Evolutionary conservation across 169 alveolate genomes (phyloP), one percentile per base, ranked within the genome.

Genomic region (Theileria annulata): DNA sequence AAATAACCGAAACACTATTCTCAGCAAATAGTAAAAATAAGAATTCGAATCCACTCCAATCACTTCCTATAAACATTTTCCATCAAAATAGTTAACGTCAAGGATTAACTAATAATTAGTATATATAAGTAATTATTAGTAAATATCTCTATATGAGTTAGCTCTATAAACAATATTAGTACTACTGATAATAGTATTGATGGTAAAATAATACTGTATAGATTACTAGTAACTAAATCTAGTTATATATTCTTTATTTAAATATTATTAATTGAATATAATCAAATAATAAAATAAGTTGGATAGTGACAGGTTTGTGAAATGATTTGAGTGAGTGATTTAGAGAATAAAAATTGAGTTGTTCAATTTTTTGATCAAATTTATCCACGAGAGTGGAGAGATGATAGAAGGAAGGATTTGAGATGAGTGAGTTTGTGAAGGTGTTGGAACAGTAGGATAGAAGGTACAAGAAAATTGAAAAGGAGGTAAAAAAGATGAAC

Each of bases 401-500:
- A 12, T 63, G 56, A 30, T 30, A 63, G 71, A 63, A 63, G 71
- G 71, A 63, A 30, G 71, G 47, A 63, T 35, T 30, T 5, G 71
- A 21, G 19, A 63, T n/a, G 25, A 63, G 33, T 23, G 71, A 63
- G 33, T 30, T 31, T 3, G 23, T 5, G 56, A 63, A 35, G 51
- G 71, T 25, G 8, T 23, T 27, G 37, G 66, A 63, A 35, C 48
- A 17, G 51, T 35, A 63, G 19, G 71, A 63, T 5, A 63, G 19
- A 13, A 63, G 28, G 71, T 54, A 54, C 63, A 54, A 54, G 10
- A 54, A 17, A 21, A 54, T 21, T 54, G 63, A 54, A 54, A 54
- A n/a, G 21, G 27, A 54, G 3, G 27, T n/a, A 54, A 54, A 54
- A 21, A n/a, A 54, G 27, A 54, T 54, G 10, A 54, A 54, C 63